Base-by-base conservation (phyloP, 2,329 filamentous ascomycete species). In the Penicillium freii region DNA sequence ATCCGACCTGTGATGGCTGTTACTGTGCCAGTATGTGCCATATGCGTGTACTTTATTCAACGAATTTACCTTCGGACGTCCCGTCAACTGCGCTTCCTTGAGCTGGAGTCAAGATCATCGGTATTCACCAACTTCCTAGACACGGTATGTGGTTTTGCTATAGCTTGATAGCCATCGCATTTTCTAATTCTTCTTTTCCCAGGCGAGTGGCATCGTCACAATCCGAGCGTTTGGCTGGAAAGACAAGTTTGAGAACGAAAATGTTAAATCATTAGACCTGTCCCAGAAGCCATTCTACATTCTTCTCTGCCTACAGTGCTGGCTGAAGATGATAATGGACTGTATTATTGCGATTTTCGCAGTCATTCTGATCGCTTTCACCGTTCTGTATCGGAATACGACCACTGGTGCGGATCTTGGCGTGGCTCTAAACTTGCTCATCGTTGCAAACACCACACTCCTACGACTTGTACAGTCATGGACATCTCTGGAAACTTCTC, bases 381-480 rank as follows among this genome's bases (percentile, higher is more conserved):
- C 54, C 1, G 17, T 57, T 9, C 17, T 23, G 4, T 48, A 38
- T 42, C 39, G 43, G 15, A 49, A 43, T 33, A 57, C 40, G 11
- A 49, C 48, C 4, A 45, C 31, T 9, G 42, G 40, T 43, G 25
- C 51, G 13, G 43, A 52, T 11, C 33, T 52, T 52, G 40, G 54
- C 1, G 21, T 57, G 31, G 47, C 54, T 34, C 25, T 51, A 13
- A 52, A 57, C 19, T 45, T 52, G 54, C 51, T 52, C 11, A 52
- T 57, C 15, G 47, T 49, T n/a, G 31, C 54, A 38, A 57, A 52
- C 36, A 47, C 47, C 21, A 57, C 48, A 9, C 48, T 51, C 19
- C 34, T 57, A 38, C 23, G 34, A 8, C 39, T 57, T 21, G 21
- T 52, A 15, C 31, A 48, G 31, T 25, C 31, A 17, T 52, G 34